These are phyloP conservation scores for Carex scoparia DNA, from an alignment of 176 grass and related monocot species.

Conservation along the genomic window DNA sequence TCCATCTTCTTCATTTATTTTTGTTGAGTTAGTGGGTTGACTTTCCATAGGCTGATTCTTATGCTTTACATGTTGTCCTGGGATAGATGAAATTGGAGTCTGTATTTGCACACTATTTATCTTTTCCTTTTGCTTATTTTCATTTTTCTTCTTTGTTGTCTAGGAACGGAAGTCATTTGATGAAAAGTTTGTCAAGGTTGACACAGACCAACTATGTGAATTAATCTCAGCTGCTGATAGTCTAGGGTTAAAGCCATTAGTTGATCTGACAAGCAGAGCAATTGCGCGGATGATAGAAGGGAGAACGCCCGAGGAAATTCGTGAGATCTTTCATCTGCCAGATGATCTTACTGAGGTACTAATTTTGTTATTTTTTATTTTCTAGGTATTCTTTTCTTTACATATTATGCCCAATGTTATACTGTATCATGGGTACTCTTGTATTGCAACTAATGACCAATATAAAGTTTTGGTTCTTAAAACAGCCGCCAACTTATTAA, in stretches of 20 bases:
- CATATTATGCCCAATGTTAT: not conserved
- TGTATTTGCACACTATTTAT: not conserved
- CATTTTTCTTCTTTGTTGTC: constrained; percentile 19
- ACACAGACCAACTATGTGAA: constrained; percentile 88
- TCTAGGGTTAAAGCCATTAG: constrained; percentile 90
- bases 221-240: constrained; percentile 96
- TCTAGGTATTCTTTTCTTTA: constrained; percentile 1
- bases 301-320: constrained; percentile 97
- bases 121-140: constrained; percentile 12
- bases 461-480: constrained; percentile 1
- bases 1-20: not conserved
- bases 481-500: not conserved
- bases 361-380: not conserved
- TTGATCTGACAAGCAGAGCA: constrained; percentile 94
- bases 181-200: constrained; percentile 94
- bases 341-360: constrained; percentile 95
- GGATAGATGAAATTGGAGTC: not conserved
- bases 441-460: not conserved
- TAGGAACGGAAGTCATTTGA: constrained; percentile 91
- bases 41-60: not conserved
- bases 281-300: constrained; percentile 99
- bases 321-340: constrained; percentile 96
- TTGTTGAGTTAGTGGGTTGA: not conserved
- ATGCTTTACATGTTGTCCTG: not conserved
- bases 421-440: not conserved